Conservation (phyloP, 805 yeast species). For the Starmerella asiatica region DNA sequence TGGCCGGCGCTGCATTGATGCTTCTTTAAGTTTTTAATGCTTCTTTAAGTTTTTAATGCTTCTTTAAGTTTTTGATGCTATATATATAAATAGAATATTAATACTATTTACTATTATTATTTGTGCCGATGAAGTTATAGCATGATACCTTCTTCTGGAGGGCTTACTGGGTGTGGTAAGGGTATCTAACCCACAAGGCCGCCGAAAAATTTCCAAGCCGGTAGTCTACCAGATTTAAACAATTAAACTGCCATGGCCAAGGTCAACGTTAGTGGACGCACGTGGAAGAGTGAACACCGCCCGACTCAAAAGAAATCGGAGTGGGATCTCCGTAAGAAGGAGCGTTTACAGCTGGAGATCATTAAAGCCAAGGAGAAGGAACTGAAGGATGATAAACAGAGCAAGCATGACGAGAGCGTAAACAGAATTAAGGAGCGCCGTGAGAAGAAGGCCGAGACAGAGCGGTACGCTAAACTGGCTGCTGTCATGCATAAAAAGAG, state of each 20-base stretch:
- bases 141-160: too few species aligned
- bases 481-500: conserved; percentile 82
- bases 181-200: too few species aligned
- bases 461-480: conserved; percentile 71
- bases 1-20: background rate
- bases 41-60: background rate
- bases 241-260: conserved; percentile 11
- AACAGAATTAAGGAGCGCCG: conserved; percentile 46
- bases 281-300: conserved; percentile 28
- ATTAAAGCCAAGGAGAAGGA: conserved; percentile 56
- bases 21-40: background rate
- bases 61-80: background rate
- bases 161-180: too few species aligned
- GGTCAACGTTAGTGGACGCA: conserved; percentile 27
- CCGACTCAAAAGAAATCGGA: conserved; percentile 32
- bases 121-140: too few species aligned
- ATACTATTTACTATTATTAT: too few species aligned
- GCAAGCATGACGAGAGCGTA: conserved; percentile 37
- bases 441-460: conserved; percentile 74
- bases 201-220: too few species aligned
- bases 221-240: too few species aligned
- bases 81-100: too few species aligned
- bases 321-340: conserved; percentile 56
- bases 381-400: conserved; percentile 65
- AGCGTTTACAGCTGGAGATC: conserved; percentile 50